Evolutionary conservation across 768 basidiomycete genomes (phyloP), one percentile per base, ranked within the genome.

Genomic region (Leccinum incarnatum): DNA sequence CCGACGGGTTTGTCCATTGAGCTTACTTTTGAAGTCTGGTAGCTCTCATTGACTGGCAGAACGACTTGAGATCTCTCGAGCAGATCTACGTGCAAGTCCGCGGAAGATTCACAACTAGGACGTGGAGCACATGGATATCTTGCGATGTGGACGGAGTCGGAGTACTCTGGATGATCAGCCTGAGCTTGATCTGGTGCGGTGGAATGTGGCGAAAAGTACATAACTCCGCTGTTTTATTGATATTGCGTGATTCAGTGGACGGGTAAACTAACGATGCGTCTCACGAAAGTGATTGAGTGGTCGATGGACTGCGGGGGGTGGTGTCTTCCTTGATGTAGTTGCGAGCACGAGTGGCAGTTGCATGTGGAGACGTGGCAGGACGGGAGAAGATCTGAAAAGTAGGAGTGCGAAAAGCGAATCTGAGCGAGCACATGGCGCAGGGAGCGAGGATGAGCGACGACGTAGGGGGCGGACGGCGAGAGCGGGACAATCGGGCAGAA

Each of bases 111-210:
- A 71, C 68, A 58, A 36, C 42, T 56, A 62, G 55, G 67, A 71
- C 64, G 54, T 57, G 62, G 40, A 59, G 49, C 68, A 62, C 69
- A 69, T 69, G 68, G 69, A 64, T 71, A 64, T 69, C 68, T 69
- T 65, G 69, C 68, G 68, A 69, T 62, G 56, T 64, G 53, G 65
- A 52, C 68, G 68, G 68, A 67, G 67, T 71, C 69, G 69, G 68
- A 62, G 69, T 42, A 25, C 64, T 50, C 61, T 58, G 67, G 55
- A 50, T 63, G 69, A 69, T 69, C 68, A 69, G 54, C 59, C 47
- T 21, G 32, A 0, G 55, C 64, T 64, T 60, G 57, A 71, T 66
- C 61, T 70, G 66, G 67, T 37, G 47, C 49, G 57, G 57, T 65
- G 55, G 63, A 46, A 58, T 49, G 65, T 65, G 67, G 67, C 65